Evolutionary conservation across 2,329 filamentous ascomycete genomes (phyloP), one percentile per base, ranked within the genome.

Genomic region (Aspergillus flavus): DNA sequence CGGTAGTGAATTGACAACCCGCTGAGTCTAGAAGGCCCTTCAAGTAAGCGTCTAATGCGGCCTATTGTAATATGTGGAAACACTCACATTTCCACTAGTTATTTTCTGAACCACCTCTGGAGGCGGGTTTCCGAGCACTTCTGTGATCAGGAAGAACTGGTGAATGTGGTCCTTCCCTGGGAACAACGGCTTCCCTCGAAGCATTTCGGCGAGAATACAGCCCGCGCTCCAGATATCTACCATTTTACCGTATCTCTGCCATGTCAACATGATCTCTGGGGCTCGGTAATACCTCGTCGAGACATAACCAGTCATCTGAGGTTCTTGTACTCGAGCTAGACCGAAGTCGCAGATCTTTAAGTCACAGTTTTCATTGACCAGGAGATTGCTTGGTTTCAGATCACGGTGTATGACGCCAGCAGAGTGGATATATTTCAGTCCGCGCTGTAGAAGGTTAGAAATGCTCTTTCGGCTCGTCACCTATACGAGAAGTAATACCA

Each of bases 181-280:
- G 84, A 99, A 99, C 28, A 99, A 83, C 30, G 95, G 95, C 83
- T 97, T 97, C 75, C 95, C 94, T 81, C 97, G 94, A 62, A 99
- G 86, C 95, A 99, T 99, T 82, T 99, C 95, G 45, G 95, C 95
- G 73, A 98, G 97, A 76, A 99, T 98, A 81, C 95, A 99, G 65
- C 94, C 95, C n/a, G 94, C 94, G 77, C 94, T 98, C 95, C 95
- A 99, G 77, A 99, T 97, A 78, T 99, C 95, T 63, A 98, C 95
- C 82, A 97, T 94, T 46, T 97, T 89, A 72, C 98, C 94, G 81
- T 99, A 98, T 83, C 98, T 98, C 84, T 99, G 95, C 95, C 95
- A 99, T 68, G 95, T 98, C 77, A 99, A 91, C 95, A 99, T 99
- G 77, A 98, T 99, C 81, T 98, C 95, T 21, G 95, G 95, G 10